Evolutionary conservation across 179 eudicot genomes (phyloP).

Genomic region (Camellia oleifera): DNA sequence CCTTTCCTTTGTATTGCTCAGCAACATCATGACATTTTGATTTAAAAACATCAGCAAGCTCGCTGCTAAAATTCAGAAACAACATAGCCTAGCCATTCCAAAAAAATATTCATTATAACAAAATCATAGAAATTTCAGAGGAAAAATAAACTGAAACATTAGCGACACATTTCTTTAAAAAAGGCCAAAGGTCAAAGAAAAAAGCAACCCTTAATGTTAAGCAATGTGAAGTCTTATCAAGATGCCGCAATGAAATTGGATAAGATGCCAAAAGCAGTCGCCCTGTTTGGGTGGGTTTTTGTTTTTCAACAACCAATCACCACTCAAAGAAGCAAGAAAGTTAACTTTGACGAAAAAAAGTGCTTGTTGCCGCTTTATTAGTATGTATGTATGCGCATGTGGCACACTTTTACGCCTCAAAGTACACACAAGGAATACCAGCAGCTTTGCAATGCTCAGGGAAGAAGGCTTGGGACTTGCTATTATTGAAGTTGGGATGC

Average conservation of each 20-base stretch:
- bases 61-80: conserved; percentile 71
- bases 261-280: neutral
- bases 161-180: too few species aligned
- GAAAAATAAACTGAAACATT: neutral
- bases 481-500: too few species aligned
- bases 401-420: too few species aligned
- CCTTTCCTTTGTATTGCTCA: conserved; percentile 68
- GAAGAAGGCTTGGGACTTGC: too few species aligned
- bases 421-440: too few species aligned
- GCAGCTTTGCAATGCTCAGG: too few species aligned
- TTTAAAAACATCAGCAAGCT: conserved; percentile 54
- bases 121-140: neutral
- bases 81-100: conserved; percentile 66
- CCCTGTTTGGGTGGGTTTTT: too few species aligned
- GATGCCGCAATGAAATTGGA: neutral
- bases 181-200: neutral
- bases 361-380: too few species aligned
- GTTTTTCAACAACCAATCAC: too few species aligned
- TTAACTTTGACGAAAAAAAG: too few species aligned
- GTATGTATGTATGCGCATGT: too few species aligned
- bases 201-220: neutral
- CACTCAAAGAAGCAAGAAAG: too few species aligned
- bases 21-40: conserved; percentile 77
- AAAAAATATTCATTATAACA: conserved; percentile 13
- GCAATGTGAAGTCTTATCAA: neutral